A percentile compares a stretch with the other conserved stretches of the same genome.
phyloP scores from a whole-genome alignment of 2,329 filamentous ascomycete species.

The Pseudogymnoascus sp. region DNA sequence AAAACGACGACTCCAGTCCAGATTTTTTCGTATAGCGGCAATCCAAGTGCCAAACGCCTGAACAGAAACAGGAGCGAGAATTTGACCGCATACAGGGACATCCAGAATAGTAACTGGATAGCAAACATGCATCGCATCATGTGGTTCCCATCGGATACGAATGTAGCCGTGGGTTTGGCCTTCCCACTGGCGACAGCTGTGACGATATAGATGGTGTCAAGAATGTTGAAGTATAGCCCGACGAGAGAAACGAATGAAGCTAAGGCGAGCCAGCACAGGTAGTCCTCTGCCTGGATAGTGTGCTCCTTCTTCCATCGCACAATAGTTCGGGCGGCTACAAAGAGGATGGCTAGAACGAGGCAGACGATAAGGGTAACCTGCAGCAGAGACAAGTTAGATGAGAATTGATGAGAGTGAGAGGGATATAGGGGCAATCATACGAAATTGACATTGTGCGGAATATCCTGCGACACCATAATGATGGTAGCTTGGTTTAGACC shows the following conservation, averaged over 20 bases:
- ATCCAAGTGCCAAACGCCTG: conserved; percentile 30
- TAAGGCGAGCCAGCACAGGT: background rate
- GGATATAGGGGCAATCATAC: too few relatives aligned
- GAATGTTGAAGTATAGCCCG: background rate
- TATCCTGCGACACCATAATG: too few relatives aligned
- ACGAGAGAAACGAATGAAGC: background rate
- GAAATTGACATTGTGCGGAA: too few relatives aligned
- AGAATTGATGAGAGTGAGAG: too few relatives aligned
- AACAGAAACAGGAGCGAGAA: conserved; percentile 34
- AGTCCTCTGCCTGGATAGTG: too few relatives aligned
- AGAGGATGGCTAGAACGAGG: conserved; percentile 11
- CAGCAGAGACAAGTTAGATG: too few relatives aligned
- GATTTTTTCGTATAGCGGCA: conserved; percentile 28
- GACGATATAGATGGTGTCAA: background rate
- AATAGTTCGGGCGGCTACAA: conserved; percentile 10
- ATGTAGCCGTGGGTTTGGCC: background rate
- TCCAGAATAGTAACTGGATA: conserved; percentile 33
- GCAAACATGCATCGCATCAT: conserved; percentile 13
- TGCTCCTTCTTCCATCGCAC: conserved; percentile 3
- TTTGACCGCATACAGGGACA: conserved; percentile 35
- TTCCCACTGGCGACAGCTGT: background rate
- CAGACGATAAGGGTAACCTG: conserved; percentile 10
- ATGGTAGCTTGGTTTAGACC: too few relatives aligned
- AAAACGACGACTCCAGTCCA: conserved; percentile 33
- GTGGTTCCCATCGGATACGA: background rate